Evolutionary conservation across 2,329 filamentous ascomycete genomes (phyloP).

Genomic region (Talaromyces islandicus): DNA sequence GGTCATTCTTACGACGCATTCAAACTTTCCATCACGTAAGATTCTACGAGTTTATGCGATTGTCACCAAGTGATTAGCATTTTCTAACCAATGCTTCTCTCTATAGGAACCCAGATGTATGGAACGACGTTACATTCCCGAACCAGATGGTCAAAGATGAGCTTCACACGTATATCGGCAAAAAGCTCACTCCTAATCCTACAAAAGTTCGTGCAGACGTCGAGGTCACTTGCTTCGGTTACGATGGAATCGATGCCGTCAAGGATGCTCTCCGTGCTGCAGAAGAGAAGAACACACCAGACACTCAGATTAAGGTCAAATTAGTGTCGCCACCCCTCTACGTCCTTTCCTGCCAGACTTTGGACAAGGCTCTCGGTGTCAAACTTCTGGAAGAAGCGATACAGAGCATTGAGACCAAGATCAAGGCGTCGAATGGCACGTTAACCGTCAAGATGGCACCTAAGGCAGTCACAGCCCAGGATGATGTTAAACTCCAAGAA

Average conservation of each 20-base stretch:
- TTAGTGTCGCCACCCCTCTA: conserved; percentile 97
- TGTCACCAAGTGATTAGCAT: conserved; percentile 5
- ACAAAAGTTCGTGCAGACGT: conserved; percentile 98
- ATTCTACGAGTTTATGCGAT: not conserved
- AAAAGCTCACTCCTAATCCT: conserved; percentile 94
- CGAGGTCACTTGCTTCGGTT: conserved; percentile 90
- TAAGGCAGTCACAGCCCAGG: conserved; percentile 97
- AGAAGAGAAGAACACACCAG: conserved; percentile 84
- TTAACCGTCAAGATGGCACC: conserved; percentile 96
- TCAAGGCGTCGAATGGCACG: conserved; percentile 69
- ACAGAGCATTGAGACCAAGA: conserved; percentile 74
- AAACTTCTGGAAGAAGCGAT: conserved; percentile 82
- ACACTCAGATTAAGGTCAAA: conserved; percentile 95
- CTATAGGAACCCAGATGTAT: conserved; percentile 81
- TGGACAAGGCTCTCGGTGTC: conserved; percentile 88
- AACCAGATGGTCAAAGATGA: conserved; percentile 81
- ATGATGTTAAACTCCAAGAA: conserved; percentile 92
- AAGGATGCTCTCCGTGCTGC: conserved; percentile 87
- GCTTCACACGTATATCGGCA: conserved; percentile 90
- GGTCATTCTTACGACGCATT: conserved; percentile 96
- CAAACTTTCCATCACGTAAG: conserved; percentile 95
- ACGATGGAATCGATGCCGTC: conserved; percentile 97
- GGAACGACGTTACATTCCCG: conserved; percentile 87
- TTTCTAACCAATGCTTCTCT: not conserved
- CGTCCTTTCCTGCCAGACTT: conserved; percentile 88